Base-by-base conservation (phyloP, 2,329 filamentous ascomycete species). In the Aspergillus sclerotialis region DNA sequence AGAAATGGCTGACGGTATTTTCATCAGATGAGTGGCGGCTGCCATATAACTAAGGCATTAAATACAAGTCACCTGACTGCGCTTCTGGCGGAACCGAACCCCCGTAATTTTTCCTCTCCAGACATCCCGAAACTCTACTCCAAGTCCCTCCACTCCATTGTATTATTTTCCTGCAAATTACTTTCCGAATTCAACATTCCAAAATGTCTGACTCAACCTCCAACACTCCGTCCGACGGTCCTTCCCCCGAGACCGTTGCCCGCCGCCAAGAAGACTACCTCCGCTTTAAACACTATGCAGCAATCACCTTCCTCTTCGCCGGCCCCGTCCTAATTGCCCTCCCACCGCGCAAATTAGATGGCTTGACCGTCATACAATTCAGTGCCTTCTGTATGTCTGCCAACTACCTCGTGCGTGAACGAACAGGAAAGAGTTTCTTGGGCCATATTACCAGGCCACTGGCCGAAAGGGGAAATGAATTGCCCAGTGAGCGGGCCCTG, bases 261-360 rank as follows among this genome's bases (percentile, higher is more conserved):
- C 32, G 34, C 29, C 55, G 60, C 32, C 48, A 52, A 40, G 56
- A 52, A 32, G 62, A 65, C 42, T 66, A 56, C 44, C 32, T 55
- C 24, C 55, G 50, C 35, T 63, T 65, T 53, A 66, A 65, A 39
- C 52, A 52, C 41, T 61, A 60, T 41, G 50, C 61, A 16, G 58
- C 61, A n/a, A 42, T 54, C 16, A 55, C 55, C 15, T 62, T 66
- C 43, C 46, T 63, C 18, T 25, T 61, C 35, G 53, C 48, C 18
- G 49, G 56, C 0, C 58, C 58, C 1, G 40, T 56, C 32, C 41
- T 56, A 21, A 49, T 57, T 34, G 48, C 54, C 38, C 48, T 58
- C 21, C 55, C 62, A 38, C 63, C 64, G 37, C 46, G 64, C 49
- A 54, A 55, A 48, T 50, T 63, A 26, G 56, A 63, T 45, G 48